Evolutionary conservation across 1,139 yeast genomes (phyloP).

Genomic region (Zygosaccharomyces pseudobailii): DNA sequence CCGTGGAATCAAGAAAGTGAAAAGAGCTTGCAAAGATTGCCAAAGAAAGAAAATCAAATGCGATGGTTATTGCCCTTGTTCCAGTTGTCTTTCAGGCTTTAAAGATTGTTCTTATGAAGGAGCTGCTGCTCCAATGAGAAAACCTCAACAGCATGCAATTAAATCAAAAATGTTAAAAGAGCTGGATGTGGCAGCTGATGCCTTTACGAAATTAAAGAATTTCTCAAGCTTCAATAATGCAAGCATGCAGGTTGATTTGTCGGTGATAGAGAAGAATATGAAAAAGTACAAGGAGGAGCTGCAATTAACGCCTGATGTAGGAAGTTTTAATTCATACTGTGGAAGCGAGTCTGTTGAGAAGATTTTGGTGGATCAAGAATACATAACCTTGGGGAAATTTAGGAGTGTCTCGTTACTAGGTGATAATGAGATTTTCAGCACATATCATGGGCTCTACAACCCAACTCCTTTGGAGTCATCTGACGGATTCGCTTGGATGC

Average conservation of each 20-base stretch:
- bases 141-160: neutral
- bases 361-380: neutral
- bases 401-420: neutral
- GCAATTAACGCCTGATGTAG: neutral
- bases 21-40: neutral
- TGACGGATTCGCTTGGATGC: neutral
- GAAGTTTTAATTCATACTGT: neutral
- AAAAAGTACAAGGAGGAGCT: neutral
- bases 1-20: neutral
- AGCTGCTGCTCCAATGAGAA: neutral
- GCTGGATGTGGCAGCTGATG: neutral
- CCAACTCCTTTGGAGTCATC: neutral
- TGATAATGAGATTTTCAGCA: neutral
- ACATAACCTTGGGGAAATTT: neutral
- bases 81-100: neutral
- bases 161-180: neutral
- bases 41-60: neutral
- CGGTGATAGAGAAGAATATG: neutral
- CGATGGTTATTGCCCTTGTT: neutral
- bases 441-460: neutral
- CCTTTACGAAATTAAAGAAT: neutral
- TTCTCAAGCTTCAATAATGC: neutral
- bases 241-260: neutral
- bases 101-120: neutral
- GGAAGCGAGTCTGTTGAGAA: neutral